phyloP scores from a whole-genome alignment of 345 rosid genomes.

The Eutrema heterophyllum region DNA sequence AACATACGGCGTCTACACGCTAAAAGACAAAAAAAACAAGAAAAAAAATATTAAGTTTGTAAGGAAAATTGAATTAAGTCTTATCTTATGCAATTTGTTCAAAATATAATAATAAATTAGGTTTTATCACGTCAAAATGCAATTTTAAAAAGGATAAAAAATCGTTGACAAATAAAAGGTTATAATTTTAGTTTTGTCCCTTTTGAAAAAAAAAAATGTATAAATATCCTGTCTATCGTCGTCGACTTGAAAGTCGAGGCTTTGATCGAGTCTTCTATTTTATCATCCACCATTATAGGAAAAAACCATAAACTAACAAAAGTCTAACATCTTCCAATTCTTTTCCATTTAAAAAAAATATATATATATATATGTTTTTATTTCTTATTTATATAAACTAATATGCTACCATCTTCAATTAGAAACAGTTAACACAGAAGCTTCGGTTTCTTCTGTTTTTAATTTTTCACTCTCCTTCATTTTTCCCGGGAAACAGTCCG shows the following conservation, averaged over 20 bases:
- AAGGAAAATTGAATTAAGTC: too few relatives aligned
- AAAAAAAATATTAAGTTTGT: too few relatives aligned
- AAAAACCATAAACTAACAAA: constrained; percentile 11
- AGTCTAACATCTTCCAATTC: constrained; percentile 21
- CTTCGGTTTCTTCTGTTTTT: constrained; percentile 10
- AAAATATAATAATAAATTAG: too few relatives aligned
- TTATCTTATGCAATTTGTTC: too few relatives aligned
- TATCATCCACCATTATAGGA: background rate
- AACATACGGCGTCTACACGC: too few relatives aligned
- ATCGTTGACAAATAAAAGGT: too few relatives aligned
- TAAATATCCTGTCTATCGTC: background rate
- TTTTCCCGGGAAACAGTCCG: background rate
- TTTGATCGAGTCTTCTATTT: constrained; percentile 10
- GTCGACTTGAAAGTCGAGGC: background rate
- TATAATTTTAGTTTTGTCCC: background rate
- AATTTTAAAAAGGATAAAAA: too few relatives aligned
- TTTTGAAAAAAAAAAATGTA: background rate
- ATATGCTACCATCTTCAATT: constrained; percentile 18
- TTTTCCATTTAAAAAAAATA: background rate
- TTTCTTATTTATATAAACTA: constrained; percentile 1
- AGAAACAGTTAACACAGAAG: constrained; percentile 15
- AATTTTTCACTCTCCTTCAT: background rate
- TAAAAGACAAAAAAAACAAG: too few relatives aligned
- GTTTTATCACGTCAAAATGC: too few relatives aligned
- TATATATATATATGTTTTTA: background rate